These are phyloP conservation scores for Solanum aculeatissimum DNA, from an alignment of 305 asterid genomes.

Conservation along the genomic window DNA sequence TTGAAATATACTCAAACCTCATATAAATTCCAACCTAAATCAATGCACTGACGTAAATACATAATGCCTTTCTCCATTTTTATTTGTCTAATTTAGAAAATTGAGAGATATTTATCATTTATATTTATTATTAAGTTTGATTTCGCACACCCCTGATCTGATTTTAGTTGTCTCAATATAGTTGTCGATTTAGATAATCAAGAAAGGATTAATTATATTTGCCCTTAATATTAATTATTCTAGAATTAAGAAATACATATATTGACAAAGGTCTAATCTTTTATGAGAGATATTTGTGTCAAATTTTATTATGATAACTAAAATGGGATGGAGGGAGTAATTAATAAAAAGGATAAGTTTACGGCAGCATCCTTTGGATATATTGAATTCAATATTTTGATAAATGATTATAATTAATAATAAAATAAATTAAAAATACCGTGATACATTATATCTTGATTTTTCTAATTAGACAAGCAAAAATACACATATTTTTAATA, in stretches of 20 bases:
- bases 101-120: too few species aligned
- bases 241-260: too few species aligned
- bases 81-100: not conserved
- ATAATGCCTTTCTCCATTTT: not conserved
- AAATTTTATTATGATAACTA: too few species aligned
- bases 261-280: too few species aligned
- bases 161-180: too few species aligned
- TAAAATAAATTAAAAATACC: not conserved
- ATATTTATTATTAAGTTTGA: too few species aligned
- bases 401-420: not conserved
- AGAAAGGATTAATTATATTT: too few species aligned
- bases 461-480: not conserved
- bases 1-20: not conserved
- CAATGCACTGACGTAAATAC: not conserved
- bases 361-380: not conserved
- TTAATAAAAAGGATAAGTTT: not conserved
- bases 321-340: too few species aligned
- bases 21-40: not conserved
- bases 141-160: too few species aligned
- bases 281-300: too few species aligned
- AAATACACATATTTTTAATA: not conserved
- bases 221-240: too few species aligned
- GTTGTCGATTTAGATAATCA: too few species aligned
- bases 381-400: not conserved
- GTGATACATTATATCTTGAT: not conserved